Percentiles rank a stretch among this genome's conserved stretches.
phyloP scores from a whole-genome alignment of 225 moss, liverwort and hornwort genomes.

The Pseudisothecium myosuroides region DNA sequence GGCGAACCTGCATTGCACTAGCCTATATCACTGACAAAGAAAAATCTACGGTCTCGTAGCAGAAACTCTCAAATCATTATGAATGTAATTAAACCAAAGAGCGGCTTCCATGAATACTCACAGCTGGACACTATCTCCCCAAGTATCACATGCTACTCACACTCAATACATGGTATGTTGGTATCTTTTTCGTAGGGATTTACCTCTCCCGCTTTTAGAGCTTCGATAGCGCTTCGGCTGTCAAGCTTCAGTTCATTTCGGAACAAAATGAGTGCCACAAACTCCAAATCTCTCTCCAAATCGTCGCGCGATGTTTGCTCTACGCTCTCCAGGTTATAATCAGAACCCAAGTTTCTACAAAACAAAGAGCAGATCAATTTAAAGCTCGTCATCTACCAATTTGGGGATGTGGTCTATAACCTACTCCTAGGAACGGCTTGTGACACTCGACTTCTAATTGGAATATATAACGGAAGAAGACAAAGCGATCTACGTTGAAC shows the following conservation, averaged over 20 bases:
- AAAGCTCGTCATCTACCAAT: neutral
- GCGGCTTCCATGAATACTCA: neutral
- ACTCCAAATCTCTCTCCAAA: slow-evolving; percentile 50
- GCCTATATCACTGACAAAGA: neutral
- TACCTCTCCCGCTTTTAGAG: slow-evolving; percentile 72
- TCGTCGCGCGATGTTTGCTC: slow-evolving; percentile 42
- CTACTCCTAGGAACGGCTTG: neutral
- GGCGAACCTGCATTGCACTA: slow-evolving; percentile 49
- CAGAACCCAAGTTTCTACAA: slow-evolving; percentile 31
- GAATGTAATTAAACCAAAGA: neutral
- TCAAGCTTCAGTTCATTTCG: slow-evolving; percentile 73
- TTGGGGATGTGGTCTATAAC: neutral
- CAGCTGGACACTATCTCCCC: neutral
- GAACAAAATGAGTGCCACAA: slow-evolving; percentile 59
- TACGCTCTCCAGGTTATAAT: slow-evolving; percentile 21
- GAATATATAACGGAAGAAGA: neutral
- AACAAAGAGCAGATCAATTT: neutral
- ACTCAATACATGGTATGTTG: neutral
- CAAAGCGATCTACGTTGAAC: neutral
- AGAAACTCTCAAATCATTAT: neutral
- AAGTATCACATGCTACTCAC: neutral
- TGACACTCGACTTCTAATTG: neutral
- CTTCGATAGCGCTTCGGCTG: slow-evolving; percentile 40
- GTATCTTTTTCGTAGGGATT: neutral
- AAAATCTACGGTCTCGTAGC: neutral